These are phyloP conservation scores for Pichia insulana DNA, from an alignment of 805 yeast genomes.

Conservation along the genomic window DNA sequence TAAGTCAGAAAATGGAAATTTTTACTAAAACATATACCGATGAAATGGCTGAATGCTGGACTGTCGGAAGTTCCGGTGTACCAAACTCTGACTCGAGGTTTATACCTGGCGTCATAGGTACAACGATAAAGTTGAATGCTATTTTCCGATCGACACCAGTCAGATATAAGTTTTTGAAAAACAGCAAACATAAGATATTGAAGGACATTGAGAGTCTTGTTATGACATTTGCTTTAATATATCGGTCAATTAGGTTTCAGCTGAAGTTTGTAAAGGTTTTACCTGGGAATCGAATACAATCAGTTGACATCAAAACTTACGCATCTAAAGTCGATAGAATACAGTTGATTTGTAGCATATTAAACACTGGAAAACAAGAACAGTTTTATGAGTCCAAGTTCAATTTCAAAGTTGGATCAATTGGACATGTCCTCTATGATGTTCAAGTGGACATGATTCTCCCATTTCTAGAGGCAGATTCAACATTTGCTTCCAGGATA, in stretches of 20 bases:
- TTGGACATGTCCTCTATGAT: not conserved
- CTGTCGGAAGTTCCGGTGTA: conserved; percentile 24
- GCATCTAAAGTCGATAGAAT: conserved; percentile 8
- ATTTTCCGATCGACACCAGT: conserved; percentile 29
- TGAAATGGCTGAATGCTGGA: conserved; percentile 30
- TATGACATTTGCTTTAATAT: conserved; percentile 26
- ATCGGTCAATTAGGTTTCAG: conserved; percentile 26
- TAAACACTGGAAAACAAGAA: conserved; percentile 14
- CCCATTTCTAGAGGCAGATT: conserved; percentile 29
- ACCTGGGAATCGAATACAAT: conserved; percentile 10
- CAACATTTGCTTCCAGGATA: conserved; percentile 19
- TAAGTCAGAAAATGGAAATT: conserved; percentile 25
- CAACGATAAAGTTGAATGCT: conserved; percentile 26
- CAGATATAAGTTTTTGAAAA: conserved; percentile 24
- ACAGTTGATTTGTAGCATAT: conserved; percentile 11
- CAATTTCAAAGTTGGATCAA: not conserved
- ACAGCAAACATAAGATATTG: conserved; percentile 20
- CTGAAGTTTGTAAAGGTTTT: conserved; percentile 16
- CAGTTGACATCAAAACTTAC: conserved; percentile 10
- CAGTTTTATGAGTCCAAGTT: conserved; percentile 15
- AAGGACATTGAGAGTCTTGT: conserved; percentile 21
- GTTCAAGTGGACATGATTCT: conserved; percentile 18
- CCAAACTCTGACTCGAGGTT: conserved; percentile 13
- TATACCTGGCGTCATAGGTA: conserved; percentile 28
- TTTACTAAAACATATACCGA: conserved; percentile 26